Conservation (phyloP, 2,329 filamentous ascomycete species). For the Fusarium tuaranense region DNA sequence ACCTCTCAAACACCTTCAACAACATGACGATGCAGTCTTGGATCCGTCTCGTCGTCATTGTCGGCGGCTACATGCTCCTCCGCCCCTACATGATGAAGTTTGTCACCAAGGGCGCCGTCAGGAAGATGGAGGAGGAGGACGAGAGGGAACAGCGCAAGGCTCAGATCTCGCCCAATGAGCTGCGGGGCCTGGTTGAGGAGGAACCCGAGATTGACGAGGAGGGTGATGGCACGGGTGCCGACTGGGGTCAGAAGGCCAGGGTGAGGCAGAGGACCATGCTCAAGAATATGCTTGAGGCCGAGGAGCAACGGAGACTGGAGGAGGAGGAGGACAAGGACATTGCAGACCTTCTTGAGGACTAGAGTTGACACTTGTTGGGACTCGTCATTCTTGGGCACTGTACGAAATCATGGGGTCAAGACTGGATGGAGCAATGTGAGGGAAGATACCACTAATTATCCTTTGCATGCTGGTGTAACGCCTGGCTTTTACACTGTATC, state of each 20-base stretch:
- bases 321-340: slow-evolving; percentile 82
- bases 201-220: slow-evolving; percentile 63
- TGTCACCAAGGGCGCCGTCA: slow-evolving; percentile 72
- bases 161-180: slow-evolving; percentile 72
- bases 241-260: slow-evolving; percentile 79
- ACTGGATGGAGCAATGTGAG: slow-evolving; percentile 8
- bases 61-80: slow-evolving; percentile 79
- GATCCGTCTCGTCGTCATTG: slow-evolving; percentile 77
- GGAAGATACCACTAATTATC: slow-evolving; percentile 3
- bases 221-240: slow-evolving; percentile 60
- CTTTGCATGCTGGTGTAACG: not conserved
- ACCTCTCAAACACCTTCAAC: slow-evolving; percentile 61
- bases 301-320: slow-evolving; percentile 69
- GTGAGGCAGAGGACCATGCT: slow-evolving; percentile 76
- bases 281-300: slow-evolving; percentile 73
- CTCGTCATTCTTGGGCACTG: not conserved
- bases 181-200: slow-evolving; percentile 68
- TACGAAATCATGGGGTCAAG: slow-evolving; percentile 9
- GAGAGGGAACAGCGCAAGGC: slow-evolving; percentile 64
- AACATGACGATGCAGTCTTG: slow-evolving; percentile 65
- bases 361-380: slow-evolving; percentile 18
- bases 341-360: slow-evolving; percentile 74
- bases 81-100: slow-evolving; percentile 80
- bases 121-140: slow-evolving; percentile 71
- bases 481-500: not conserved